A percentile compares a stretch with the other conserved stretches of the same genome.
These are phyloP conservation scores for Leccinum fibrillosum DNA, from an alignment of 768 basidiomycete genomes.

Conservation along the genomic window DNA sequence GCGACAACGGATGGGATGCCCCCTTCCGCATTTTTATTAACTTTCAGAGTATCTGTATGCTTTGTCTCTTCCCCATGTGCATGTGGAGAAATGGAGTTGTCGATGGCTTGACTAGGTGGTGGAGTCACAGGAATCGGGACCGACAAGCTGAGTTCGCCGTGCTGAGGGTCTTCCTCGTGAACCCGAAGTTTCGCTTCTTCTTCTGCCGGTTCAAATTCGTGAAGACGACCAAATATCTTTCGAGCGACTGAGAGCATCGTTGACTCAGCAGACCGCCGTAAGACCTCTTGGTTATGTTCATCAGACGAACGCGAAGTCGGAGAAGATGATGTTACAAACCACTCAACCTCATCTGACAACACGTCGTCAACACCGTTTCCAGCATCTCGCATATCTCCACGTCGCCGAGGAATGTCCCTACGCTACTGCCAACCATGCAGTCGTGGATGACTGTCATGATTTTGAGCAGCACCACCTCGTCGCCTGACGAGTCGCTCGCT, in stretches of 20 bases:
- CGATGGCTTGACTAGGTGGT: conserved; percentile 19
- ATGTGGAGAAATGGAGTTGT: conserved; percentile 11
- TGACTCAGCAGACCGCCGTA: conserved; percentile 82
- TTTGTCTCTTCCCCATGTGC: conserved; percentile 10
- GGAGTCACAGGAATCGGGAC: conserved; percentile 39
- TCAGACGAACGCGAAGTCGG: conserved; percentile 11
- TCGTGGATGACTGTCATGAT: conserved; percentile 89
- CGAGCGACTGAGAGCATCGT: conserved; percentile 88
- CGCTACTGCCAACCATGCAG: conserved; percentile 62
- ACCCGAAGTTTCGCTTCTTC: conserved; percentile 66
- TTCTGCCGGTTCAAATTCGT: conserved; percentile 54
- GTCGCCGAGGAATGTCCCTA: conserved; percentile 78
- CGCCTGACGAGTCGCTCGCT: conserved; percentile 94
- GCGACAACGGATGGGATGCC: conserved; percentile 29
- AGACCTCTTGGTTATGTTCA: conserved; percentile 55
- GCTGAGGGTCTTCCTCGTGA: conserved; percentile 48
- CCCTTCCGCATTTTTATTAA: conserved; percentile 22
- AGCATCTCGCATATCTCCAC: conserved; percentile 97
- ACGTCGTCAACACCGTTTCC: conserved; percentile 94
- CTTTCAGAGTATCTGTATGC: background rate
- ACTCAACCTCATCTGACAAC: conserved; percentile 94
- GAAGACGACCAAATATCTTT: conserved; percentile 75
- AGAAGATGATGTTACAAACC: conserved; percentile 50
- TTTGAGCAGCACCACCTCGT: conserved; percentile 91
- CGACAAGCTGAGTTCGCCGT: conserved; percentile 61